Conservation (phyloP, 768 basidiomycete genomes). For the Floccularia luteovirens region DNA sequence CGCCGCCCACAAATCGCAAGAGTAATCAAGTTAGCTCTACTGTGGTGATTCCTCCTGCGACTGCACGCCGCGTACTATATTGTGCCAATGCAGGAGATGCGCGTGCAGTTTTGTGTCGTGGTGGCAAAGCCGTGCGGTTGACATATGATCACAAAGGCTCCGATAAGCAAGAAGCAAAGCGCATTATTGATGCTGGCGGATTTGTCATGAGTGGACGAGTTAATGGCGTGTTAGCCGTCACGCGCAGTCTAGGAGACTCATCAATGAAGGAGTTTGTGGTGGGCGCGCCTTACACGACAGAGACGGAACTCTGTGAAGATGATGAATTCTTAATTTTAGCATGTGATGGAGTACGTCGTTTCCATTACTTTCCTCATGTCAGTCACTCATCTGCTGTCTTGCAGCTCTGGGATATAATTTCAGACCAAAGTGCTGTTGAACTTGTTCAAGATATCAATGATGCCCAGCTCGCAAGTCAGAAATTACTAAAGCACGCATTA, state of each 20-base stretch:
- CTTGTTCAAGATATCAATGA: conserved; percentile 66
- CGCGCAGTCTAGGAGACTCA: conserved; percentile 90
- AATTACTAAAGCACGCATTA: conserved; percentile 77
- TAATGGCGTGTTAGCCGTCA: conserved; percentile 95
- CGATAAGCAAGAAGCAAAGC: conserved; percentile 94
- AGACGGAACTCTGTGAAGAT: conserved; percentile 82
- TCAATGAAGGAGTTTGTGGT: conserved; percentile 99
- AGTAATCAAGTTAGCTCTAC: conserved; percentile 18
- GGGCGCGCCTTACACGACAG: conserved; percentile 97
- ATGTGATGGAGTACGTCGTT: conserved; percentile 84
- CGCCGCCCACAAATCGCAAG: conserved; percentile 22
- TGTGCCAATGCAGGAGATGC: conserved; percentile 97
- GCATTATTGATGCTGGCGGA: conserved; percentile 95
- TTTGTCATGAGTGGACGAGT: conserved; percentile 99
- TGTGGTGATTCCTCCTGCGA: conserved; percentile 36
- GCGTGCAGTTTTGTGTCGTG: conserved; percentile 85
- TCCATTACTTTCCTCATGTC: conserved; percentile 1
- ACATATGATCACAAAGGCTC: conserved; percentile 99
- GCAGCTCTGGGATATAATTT: conserved; percentile 94
- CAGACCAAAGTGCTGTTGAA: conserved; percentile 87
- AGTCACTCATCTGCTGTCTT: conserved; percentile 8
- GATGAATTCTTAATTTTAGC: conserved; percentile 96
- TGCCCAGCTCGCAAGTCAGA: conserved; percentile 75
- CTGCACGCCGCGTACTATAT: conserved; percentile 74
- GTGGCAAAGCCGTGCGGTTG: conserved; percentile 83